A percentile compares a stretch with the other conserved stretches of the same genome.
Conservation (phyloP, 495 filamentous ascomycete genomes). For the Penicillium pulvis region DNA sequence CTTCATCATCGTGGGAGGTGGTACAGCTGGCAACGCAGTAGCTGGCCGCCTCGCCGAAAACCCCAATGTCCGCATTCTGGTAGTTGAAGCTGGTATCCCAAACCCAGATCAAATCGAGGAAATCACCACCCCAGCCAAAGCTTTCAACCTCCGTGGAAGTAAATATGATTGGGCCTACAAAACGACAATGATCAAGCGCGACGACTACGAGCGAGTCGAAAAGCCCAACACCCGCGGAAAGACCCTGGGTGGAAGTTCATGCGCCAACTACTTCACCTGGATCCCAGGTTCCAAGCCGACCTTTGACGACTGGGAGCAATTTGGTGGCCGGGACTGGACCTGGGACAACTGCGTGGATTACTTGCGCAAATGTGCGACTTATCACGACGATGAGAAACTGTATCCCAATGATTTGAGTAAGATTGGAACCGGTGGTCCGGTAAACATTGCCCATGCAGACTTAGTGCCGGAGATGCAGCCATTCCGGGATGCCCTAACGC, state of each 20-base stretch:
- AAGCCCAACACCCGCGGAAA: constrained; percentile 63
- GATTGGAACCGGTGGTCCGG: constrained; percentile 51
- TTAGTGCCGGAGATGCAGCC: constrained; percentile 52
- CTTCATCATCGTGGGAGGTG: constrained; percentile 52
- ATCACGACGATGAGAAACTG: constrained; percentile 53
- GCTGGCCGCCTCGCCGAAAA: constrained; percentile 63
- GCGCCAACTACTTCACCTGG: constrained; percentile 59
- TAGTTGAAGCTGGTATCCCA: constrained; percentile 55
- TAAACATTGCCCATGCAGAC: constrained; percentile 59
- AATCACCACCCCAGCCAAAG: constrained; percentile 48
- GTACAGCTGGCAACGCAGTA: constrained; percentile 60
- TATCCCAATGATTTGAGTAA: constrained; percentile 41
- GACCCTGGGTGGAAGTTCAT: constrained; percentile 53
- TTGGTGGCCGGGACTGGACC: constrained; percentile 58
- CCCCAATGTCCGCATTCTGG: constrained; percentile 50
- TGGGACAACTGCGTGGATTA: constrained; percentile 55
- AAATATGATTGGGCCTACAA: constrained; percentile 64
- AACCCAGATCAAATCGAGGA: constrained; percentile 44
- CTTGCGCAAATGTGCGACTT: constrained; percentile 58
- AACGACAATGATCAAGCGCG: constrained; percentile 61
- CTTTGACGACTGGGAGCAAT: constrained; percentile 59
- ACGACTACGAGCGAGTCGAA: constrained; percentile 62
- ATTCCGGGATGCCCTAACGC: constrained; percentile 57
- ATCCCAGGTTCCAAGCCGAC: constrained; percentile 54
- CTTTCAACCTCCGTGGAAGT: constrained; percentile 44